Conservation (phyloP, 257 asterid genomes). For the Knoxia roxburghii region DNA sequence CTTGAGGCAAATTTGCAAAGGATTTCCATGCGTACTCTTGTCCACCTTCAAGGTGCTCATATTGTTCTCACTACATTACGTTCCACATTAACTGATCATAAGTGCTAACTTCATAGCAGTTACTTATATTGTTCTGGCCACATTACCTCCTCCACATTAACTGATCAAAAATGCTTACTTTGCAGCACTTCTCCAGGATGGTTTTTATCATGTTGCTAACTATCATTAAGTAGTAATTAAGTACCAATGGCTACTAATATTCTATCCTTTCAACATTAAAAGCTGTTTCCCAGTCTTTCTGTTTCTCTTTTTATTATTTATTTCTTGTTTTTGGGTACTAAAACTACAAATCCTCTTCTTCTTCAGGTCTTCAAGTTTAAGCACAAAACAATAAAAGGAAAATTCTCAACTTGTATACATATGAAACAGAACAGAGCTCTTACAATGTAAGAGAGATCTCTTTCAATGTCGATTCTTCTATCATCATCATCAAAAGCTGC, state of each 20-base stretch:
- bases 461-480: slow-evolving; percentile 63
- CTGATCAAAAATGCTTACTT: no score
- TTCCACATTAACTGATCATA: slow-evolving; percentile 2
- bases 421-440: slow-evolving; percentile 37
- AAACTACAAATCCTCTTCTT: slow-evolving; percentile 15
- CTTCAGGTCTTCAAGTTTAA: slow-evolving; percentile 9
- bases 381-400: background rate
- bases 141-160: no score
- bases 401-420: slow-evolving; percentile 3
- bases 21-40: background rate
- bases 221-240: background rate
- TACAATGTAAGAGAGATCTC: slow-evolving; percentile 86
- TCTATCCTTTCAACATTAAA: background rate
- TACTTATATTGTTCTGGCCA: no score
- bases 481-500: slow-evolving; percentile 64
- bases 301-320: no score
- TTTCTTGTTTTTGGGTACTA: no score
- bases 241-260: background rate
- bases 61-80: background rate
- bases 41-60: background rate
- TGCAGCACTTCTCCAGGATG: no score
- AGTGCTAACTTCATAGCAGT: background rate
- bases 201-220: background rate
- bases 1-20: background rate
- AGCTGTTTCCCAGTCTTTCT: no score